A percentile compares a stretch with the other conserved stretches of the same genome.
phyloP scores from a whole-genome alignment of 225 moss, liverwort and hornwort species.

The Antitrichia curtipendula region DNA sequence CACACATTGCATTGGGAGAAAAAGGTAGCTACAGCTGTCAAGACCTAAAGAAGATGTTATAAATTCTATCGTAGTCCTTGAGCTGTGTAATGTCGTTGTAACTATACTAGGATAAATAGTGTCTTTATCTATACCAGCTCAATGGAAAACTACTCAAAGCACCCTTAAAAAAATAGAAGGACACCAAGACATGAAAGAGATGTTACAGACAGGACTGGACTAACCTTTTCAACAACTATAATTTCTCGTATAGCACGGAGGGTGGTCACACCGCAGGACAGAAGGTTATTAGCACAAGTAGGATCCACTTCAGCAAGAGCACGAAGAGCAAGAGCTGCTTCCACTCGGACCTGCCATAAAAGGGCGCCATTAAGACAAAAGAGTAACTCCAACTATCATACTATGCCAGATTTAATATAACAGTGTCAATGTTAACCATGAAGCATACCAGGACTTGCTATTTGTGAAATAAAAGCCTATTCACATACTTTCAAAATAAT shows the following conservation, averaged over 20 bases:
- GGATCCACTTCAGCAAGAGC: conserved; percentile 97
- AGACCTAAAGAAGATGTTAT: conserved; percentile 17
- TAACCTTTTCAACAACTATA: conserved; percentile 76
- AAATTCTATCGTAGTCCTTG: neutral
- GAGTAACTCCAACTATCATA: neutral
- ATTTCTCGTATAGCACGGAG: conserved; percentile 93
- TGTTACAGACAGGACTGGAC: neutral
- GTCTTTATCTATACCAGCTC: neutral
- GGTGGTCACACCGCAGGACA: conserved; percentile 87
- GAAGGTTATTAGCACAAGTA: conserved; percentile 82
- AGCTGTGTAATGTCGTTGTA: neutral
- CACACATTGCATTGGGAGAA: conserved; percentile 81
- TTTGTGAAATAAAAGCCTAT: neutral
- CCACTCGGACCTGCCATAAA: conserved; percentile 72
- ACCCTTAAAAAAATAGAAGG: neutral
- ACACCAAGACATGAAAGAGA: neutral
- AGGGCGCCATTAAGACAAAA: neutral
- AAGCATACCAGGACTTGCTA: neutral
- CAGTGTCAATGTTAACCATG: neutral
- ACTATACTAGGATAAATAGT: neutral
- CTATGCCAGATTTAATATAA: neutral
- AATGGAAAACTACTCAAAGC: neutral
- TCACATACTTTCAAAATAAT: neutral
- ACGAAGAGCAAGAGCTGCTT: conserved; percentile 90
- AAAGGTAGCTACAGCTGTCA: conserved; percentile 43